A percentile compares a stretch with the other conserved stretches of the same genome.
These are phyloP conservation scores for Paulownia fortunei DNA, from an alignment of 257 asterid genomes.

Conservation along the genomic window DNA sequence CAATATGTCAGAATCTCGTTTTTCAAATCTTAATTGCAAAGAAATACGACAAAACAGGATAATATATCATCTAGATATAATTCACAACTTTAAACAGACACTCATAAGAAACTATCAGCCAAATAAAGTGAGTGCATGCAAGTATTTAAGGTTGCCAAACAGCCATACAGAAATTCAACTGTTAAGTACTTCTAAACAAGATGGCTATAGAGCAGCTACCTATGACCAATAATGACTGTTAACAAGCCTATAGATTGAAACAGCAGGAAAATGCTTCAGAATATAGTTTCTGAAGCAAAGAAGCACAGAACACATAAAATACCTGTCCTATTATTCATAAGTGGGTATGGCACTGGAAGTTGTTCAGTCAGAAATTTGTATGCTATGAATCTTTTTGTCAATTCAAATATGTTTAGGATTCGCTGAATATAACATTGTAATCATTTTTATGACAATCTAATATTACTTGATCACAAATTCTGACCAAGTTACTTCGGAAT, in stretches of 20 bases:
- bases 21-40: not conserved
- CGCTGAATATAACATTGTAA: not conserved
- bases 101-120: not conserved
- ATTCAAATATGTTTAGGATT: not conserved
- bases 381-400: not conserved
- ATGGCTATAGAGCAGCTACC: not conserved
- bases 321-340: not conserved
- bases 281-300: not conserved
- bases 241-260: not conserved
- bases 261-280: slow-evolving; percentile 2
- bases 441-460: not conserved
- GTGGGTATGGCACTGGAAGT: not conserved
- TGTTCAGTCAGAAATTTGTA: not conserved
- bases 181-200: not conserved
- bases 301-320: not conserved
- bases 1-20: not conserved
- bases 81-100: not conserved
- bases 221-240: no score
- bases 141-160: not conserved
- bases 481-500: not conserved
- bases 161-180: not conserved
- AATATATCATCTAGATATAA: no score
- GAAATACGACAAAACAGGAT: not conserved
- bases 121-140: not conserved
- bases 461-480: not conserved